These are phyloP conservation scores for Ophiocytium majus DNA, from an alignment of 352 stramenopile genomes.

Conservation along the genomic window DNA sequence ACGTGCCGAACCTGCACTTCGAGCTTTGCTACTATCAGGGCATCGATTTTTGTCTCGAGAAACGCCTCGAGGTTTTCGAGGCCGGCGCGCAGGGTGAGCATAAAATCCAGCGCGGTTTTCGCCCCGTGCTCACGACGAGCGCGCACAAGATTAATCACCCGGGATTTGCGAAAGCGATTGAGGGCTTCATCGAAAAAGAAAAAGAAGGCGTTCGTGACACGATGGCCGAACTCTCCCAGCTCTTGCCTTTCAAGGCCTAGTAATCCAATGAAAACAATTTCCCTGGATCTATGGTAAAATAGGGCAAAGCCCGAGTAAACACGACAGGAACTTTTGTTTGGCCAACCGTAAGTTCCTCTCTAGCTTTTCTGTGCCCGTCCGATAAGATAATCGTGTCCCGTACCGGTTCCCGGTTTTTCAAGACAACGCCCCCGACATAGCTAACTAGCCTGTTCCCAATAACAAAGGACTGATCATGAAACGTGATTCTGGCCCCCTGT, in stretches of 20 bases:
- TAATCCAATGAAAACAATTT: too few relatives aligned
- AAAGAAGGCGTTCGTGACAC: not conserved
- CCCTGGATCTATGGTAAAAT: too few relatives aligned
- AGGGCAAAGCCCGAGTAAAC: too few relatives aligned
- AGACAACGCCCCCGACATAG: too few relatives aligned
- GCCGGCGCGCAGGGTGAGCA: constrained; percentile 21
- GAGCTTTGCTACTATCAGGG: constrained; percentile 23
- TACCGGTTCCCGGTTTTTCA: too few relatives aligned
- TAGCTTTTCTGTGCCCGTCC: too few relatives aligned
- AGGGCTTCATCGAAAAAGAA: constrained; percentile 22
- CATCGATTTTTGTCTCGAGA: not conserved
- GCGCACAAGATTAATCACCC: not conserved
- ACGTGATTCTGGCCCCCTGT: too few relatives aligned
- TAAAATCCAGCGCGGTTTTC: constrained; percentile 13
- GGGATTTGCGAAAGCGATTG: not conserved
- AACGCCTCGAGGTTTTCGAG: constrained; percentile 5
- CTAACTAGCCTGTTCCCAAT: too few relatives aligned
- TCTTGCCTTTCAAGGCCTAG: not conserved
- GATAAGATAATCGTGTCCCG: too few relatives aligned
- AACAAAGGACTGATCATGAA: too few relatives aligned
- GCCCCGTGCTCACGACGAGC: not conserved
- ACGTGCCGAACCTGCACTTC: constrained; percentile 19
- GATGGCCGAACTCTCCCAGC: not conserved
- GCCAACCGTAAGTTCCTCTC: too few relatives aligned
- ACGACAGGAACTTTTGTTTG: too few relatives aligned